A percentile compares a stretch with the other conserved stretches of the same genome.
These are phyloP conservation scores for Coemansia sp. DNA, from an alignment of 192 early-diverging fungal genomes.

Conservation along the genomic window DNA sequence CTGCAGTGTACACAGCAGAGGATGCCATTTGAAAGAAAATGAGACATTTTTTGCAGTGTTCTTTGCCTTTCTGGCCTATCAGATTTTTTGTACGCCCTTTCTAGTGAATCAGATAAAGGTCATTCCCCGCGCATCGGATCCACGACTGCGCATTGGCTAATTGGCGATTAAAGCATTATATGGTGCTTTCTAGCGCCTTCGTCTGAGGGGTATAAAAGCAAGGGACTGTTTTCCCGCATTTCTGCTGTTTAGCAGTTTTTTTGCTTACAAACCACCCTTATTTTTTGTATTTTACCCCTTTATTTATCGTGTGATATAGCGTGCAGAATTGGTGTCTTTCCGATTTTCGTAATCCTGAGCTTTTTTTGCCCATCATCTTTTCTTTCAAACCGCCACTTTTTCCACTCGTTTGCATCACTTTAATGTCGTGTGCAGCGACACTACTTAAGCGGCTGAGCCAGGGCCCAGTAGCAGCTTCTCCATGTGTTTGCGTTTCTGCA, in stretches of 20 bases:
- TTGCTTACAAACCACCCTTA: too few relatives aligned
- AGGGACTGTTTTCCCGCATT: neutral
- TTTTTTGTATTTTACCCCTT: neutral
- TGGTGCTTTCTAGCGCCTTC: neutral
- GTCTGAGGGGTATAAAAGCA: neutral
- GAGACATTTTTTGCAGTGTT: neutral
- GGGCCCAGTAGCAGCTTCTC: neutral
- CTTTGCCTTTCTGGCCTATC: neutral
- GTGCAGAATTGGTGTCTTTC: neutral
- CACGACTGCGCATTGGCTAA: constrained; percentile 1
- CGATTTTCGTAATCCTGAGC: neutral
- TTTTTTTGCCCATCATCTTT: neutral
- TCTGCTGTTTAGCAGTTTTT: neutral
- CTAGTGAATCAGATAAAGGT: constrained; percentile 6
- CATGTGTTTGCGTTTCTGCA: neutral
- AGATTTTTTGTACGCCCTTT: neutral
- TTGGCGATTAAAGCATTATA: neutral
- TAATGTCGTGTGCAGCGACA: neutral
- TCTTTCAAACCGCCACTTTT: neutral
- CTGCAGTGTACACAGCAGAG: constrained; percentile 71
- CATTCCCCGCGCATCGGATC: neutral
- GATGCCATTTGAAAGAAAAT: constrained; percentile 25
- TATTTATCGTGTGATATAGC: too few relatives aligned
- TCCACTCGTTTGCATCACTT: neutral
- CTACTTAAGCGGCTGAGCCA: neutral